Evolutionary conservation across 495 filamentous ascomycete genomes (phyloP), one percentile per base, ranked within the genome.

Genomic region (Aspergillus heteromorphus): DNA sequence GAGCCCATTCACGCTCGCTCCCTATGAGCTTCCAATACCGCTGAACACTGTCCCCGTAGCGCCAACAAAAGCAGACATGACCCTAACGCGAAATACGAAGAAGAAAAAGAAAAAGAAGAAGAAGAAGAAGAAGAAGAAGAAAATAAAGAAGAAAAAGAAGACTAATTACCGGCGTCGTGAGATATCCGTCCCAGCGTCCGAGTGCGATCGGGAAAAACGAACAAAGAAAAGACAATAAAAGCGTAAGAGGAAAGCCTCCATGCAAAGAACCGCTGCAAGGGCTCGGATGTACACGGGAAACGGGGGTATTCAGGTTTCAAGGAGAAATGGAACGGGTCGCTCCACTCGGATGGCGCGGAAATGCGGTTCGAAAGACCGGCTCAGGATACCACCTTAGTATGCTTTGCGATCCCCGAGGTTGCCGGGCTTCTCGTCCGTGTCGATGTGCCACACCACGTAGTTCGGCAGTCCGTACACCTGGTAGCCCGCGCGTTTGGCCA

Each of bases 381-480:
- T 40, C 48, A 43, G 27, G 47, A 27, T 17, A 23, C n/a, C 23
- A 48, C n/a, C 53, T 60, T 70, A 76, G 55, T 70, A 76, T 7
- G 73, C 71, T 60, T 73, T 72, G 64, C 73, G 71, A 40, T 65
- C 62, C 51, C 70, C 69, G 17, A 74, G 65, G 47, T 98, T 97
- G 3, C 92, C 93, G 10, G 84, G 82, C 78, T 97, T 97, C 78
- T 97, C 93, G 40, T 95, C 84, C n/a, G 93, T 98, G 68, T 98
- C 93, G 60, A 97, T 90, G 69, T 98, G 93, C 93, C 93, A 98
- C 43, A 98, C 91, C 42, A 98, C 84, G 68, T 98, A 98, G 72
- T 98, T 98, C 53, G 93, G 95, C 48, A 98, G 78, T 30, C 93
- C 93, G 53, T 87, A 79, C 31, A 98, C 93, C 64, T 89, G 79